phyloP scores from a whole-genome alignment of 441 rosid species.

The Bocquillonia castaneifolia region DNA sequence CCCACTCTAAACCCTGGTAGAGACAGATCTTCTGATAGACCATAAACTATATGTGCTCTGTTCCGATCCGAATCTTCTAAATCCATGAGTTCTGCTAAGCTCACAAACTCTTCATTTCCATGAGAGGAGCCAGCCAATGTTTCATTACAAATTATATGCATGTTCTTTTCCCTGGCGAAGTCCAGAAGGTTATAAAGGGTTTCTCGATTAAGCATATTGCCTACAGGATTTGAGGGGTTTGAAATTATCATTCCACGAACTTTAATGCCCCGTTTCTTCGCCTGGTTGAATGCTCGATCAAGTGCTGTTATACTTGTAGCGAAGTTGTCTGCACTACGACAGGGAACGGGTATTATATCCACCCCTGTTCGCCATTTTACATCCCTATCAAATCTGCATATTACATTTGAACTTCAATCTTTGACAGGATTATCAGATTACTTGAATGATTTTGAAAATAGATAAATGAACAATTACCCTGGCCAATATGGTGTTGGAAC shows the following conservation, averaged over 20 bases:
- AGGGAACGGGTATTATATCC: slow-evolving; percentile 76
- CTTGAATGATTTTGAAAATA: slow-evolving; percentile 2
- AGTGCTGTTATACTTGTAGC: slow-evolving; percentile 56
- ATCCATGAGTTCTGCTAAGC: slow-evolving; percentile 65
- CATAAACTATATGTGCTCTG: slow-evolving; percentile 69
- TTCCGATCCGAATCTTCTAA: slow-evolving; percentile 52
- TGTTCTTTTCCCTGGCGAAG: slow-evolving; percentile 83
- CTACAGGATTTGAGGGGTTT: slow-evolving; percentile 77
- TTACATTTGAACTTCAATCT: slow-evolving; percentile 28
- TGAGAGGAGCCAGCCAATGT: slow-evolving; percentile 56
- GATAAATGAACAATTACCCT: slow-evolving; percentile 41
- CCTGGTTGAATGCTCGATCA: slow-evolving; percentile 79
- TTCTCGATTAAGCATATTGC: slow-evolving; percentile 51
- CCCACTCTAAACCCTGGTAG: slow-evolving; percentile 61
- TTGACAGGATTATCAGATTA: slow-evolving; percentile 7
- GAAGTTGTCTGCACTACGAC: slow-evolving; percentile 75
- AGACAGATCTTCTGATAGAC: slow-evolving; percentile 64
- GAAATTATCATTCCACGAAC: slow-evolving; percentile 72
- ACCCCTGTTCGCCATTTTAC: slow-evolving; percentile 88
- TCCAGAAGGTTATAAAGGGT: slow-evolving; percentile 60
- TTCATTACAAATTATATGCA: slow-evolving; percentile 73
- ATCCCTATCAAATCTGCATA: slow-evolving; percentile 70
- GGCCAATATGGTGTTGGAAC: slow-evolving; percentile 82
- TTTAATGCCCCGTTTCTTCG: slow-evolving; percentile 73
- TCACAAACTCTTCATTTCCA: slow-evolving; percentile 58